Conservation (phyloP, 768 basidiomycete species). For the Amanita subjunquillea region DNA sequence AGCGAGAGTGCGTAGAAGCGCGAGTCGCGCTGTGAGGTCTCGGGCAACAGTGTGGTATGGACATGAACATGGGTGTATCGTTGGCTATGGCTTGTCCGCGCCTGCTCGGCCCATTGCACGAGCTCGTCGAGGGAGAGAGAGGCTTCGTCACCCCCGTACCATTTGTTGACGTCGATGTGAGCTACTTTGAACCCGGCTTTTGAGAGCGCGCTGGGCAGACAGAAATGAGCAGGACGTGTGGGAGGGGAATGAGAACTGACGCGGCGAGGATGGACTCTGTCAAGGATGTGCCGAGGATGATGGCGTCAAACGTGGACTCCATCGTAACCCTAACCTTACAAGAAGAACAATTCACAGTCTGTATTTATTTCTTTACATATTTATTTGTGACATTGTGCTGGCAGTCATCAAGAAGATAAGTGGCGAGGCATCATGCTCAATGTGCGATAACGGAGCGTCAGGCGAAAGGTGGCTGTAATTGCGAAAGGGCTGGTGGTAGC, state of each 20-base stretch:
- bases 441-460: too few species aligned
- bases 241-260: conserved; percentile 35
- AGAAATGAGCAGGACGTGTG: background rate
- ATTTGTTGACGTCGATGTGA: conserved; percentile 75
- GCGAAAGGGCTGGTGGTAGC: too few species aligned
- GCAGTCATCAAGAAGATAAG: too few species aligned
- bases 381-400: too few species aligned
- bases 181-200: conserved; percentile 84
- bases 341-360: too few species aligned
- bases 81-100: conserved; percentile 7
- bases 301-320: conserved; percentile 47
- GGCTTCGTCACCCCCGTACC: conserved; percentile 82
- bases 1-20: conserved; percentile 82
- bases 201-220: conserved; percentile 59
- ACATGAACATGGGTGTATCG: conserved; percentile 32
- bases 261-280: conserved; percentile 82
- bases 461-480: too few species aligned
- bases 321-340: conserved; percentile 16
- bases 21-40: conserved; percentile 19
- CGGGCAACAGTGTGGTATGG: conserved; percentile 25
- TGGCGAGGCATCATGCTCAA: too few species aligned
- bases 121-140: conserved; percentile 78
- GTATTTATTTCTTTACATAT: too few species aligned
- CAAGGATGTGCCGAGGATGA: conserved; percentile 71
- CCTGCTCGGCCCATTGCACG: conserved; percentile 49